phyloP scores from a whole-genome alignment of 306 rosid genomes.

The Castanea mollissima region DNA sequence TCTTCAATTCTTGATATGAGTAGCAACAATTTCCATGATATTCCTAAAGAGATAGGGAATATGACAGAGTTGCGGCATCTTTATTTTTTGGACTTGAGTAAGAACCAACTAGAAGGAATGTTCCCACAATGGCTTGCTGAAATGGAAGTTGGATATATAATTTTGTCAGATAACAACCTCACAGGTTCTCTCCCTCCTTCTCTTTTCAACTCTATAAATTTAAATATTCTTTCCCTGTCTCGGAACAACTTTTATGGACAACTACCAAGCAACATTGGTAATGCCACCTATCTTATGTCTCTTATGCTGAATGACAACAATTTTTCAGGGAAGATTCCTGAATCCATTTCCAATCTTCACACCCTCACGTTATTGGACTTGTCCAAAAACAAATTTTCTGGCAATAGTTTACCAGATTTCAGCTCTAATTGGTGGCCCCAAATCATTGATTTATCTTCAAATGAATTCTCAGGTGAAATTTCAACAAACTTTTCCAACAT shows the following conservation, averaged over 20 bases:
- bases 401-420: slow-evolving; percentile 21
- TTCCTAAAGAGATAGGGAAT: slow-evolving; percentile 18
- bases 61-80: slow-evolving; percentile 9
- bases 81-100: slow-evolving; percentile 24
- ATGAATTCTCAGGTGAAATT: slow-evolving; percentile 26
- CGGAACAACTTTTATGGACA: not conserved
- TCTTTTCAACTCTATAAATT: slow-evolving; percentile 11
- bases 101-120: slow-evolving; percentile 26
- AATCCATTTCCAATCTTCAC: slow-evolving; percentile 18
- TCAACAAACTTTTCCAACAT: slow-evolving; percentile 15
- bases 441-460: slow-evolving; percentile 26
- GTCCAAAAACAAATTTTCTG: slow-evolving; percentile 24
- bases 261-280: slow-evolving; percentile 24
- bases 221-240: slow-evolving; percentile 16
- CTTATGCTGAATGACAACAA: slow-evolving; percentile 29
- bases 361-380: slow-evolving; percentile 25
- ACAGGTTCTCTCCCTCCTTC: slow-evolving; percentile 26
- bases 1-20: too few species aligned
- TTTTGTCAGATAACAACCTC: slow-evolving; percentile 28
- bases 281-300: slow-evolving; percentile 8
- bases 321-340: slow-evolving; percentile 25
- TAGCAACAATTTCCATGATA: not conserved
- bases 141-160: slow-evolving; percentile 22
- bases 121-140: slow-evolving; percentile 35
- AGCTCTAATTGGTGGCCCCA: not conserved